These are phyloP conservation scores for Podaxis rugospora DNA, from an alignment of 768 basidiomycete species.

Conservation along the genomic window DNA sequence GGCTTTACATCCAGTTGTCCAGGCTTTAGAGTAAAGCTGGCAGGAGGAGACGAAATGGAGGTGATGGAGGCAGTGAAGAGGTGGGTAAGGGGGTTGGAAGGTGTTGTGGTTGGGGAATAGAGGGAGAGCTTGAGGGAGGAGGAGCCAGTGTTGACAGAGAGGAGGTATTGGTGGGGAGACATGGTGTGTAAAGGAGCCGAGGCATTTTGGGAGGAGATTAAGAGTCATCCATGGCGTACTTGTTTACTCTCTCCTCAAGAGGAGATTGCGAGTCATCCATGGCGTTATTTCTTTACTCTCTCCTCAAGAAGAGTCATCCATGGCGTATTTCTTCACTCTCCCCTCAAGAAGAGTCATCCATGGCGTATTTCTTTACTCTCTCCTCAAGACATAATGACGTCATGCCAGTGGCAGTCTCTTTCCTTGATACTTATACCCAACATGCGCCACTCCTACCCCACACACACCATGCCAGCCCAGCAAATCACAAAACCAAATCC, in stretches of 20 bases:
- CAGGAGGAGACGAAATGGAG: conserved; percentile 54
- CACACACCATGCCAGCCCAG: conserved; percentile 52
- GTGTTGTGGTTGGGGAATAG: conserved; percentile 32
- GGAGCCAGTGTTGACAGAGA: conserved; percentile 77
- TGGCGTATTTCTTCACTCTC: no score
- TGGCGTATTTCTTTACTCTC: no score
- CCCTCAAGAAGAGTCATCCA: no score
- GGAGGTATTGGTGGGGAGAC: conserved; percentile 33
- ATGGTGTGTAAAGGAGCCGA: conserved; percentile 6
- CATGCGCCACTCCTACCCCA: not conserved
- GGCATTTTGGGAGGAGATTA: not conserved
- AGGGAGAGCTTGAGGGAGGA: conserved; percentile 85
- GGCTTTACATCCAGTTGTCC: conserved; percentile 28
- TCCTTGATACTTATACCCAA: not conserved
- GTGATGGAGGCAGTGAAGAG: conserved; percentile 49
- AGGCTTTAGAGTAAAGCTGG: conserved; percentile 42
- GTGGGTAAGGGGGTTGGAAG: conserved; percentile 29
- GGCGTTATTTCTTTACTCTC: no score
- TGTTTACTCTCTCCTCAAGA: no score
- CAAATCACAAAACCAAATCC: conserved; percentile 58
- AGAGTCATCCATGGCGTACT: no score
- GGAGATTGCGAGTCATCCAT: no score
- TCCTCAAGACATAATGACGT: not conserved
- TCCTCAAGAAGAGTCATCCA: no score
- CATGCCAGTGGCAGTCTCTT: not conserved